phyloP scores from a whole-genome alignment of 495 filamentous ascomycete species.

The Aspergillus sclerotioniger region DNA sequence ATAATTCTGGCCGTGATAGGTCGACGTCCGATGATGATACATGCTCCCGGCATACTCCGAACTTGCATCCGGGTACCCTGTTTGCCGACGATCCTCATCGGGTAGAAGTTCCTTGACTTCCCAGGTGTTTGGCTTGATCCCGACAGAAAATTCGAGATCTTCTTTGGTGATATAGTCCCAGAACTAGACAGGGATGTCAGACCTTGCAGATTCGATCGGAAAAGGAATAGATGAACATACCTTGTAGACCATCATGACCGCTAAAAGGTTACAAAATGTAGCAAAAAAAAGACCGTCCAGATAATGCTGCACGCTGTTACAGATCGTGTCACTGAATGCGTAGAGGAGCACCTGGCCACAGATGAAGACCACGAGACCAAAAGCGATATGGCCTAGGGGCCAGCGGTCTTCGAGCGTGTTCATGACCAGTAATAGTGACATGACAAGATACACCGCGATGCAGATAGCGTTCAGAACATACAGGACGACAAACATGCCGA shows the following conservation, averaged over 20 bases:
- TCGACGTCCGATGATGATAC: slow-evolving; percentile 51
- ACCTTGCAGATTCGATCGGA: slow-evolving; percentile 2
- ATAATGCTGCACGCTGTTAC: slow-evolving; percentile 84
- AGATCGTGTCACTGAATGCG: slow-evolving; percentile 82
- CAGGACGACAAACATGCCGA: slow-evolving; percentile 87
- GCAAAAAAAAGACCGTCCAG: slow-evolving; percentile 94
- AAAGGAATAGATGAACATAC: slow-evolving; percentile 43
- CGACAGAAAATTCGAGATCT: slow-evolving; percentile 97
- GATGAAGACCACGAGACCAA: slow-evolving; percentile 89
- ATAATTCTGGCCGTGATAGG: slow-evolving; percentile 35
- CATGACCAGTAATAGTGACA: slow-evolving; percentile 84
- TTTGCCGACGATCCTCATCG: slow-evolving; percentile 82
- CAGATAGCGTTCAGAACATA: slow-evolving; percentile 89
- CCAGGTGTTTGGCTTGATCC: slow-evolving; percentile 93
- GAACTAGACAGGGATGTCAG: slow-evolving; percentile 57
- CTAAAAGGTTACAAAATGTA: slow-evolving; percentile 88
- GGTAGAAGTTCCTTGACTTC: slow-evolving; percentile 92
- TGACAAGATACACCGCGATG: slow-evolving; percentile 78
- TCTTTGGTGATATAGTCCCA: slow-evolving; percentile 99
- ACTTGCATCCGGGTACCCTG: slow-evolving; percentile 67
- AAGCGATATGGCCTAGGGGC: slow-evolving; percentile 91
- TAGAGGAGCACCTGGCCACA: slow-evolving; percentile 92
- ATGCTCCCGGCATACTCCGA: slow-evolving; percentile 61
- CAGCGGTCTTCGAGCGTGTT: slow-evolving; percentile 93
- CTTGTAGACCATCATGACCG: slow-evolving; percentile 99